Evolutionary conservation across 495 filamentous ascomycete species (phyloP).

Genomic region (Aspergillus cavernicola): DNA sequence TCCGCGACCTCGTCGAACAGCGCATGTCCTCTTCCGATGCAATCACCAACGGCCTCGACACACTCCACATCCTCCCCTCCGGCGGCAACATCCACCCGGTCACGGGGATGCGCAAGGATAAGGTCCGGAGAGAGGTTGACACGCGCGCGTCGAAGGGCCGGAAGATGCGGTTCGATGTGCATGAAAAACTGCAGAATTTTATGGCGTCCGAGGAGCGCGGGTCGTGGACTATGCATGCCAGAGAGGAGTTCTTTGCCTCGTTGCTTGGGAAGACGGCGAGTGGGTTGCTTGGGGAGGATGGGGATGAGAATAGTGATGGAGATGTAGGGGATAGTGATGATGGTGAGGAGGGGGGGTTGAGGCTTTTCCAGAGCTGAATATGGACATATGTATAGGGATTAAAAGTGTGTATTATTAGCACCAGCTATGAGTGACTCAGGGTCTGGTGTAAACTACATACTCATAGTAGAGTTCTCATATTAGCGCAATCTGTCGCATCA

Average conservation of each 20-base stretch:
- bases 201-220: conserved; percentile 88
- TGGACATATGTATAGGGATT: too few relatives aligned
- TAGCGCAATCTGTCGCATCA: too few relatives aligned
- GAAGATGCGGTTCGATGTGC: conserved; percentile 88
- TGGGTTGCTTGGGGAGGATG: conserved; percentile 56
- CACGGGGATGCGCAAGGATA: conserved; percentile 73
- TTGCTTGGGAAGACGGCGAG: conserved; percentile 71
- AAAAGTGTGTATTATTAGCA: background rate
- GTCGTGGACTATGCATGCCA: conserved; percentile 69
- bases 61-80: conserved; percentile 32
- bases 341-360: conserved; percentile 65
- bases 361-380: conserved; percentile 66
- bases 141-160: conserved; percentile 93
- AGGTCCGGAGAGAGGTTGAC: conserved; percentile 78
- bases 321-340: conserved; percentile 22
- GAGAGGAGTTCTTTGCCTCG: conserved; percentile 84
- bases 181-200: conserved; percentile 97
- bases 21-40: conserved; percentile 54
- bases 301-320: conserved; percentile 50
- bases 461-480: too few relatives aligned
- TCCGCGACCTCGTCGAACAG: conserved; percentile 89
- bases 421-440: background rate
- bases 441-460: too few relatives aligned
- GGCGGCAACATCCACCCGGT: conserved; percentile 32
- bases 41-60: conserved; percentile 43